phyloP scores from a whole-genome alignment of 345 rosid genomes.

The Citrus mangshanensis region DNA sequence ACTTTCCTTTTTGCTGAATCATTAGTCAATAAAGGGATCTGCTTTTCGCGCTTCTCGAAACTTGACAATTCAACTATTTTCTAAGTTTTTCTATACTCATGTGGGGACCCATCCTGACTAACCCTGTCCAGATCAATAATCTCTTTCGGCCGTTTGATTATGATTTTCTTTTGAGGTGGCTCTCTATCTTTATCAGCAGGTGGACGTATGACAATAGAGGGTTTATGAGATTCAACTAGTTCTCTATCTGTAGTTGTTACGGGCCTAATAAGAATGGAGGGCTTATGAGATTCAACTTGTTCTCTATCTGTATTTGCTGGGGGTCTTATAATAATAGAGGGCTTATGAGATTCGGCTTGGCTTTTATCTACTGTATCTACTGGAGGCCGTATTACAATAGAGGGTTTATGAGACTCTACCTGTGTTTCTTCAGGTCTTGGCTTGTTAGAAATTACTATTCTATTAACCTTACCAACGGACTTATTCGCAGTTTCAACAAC shows the following conservation, averaged over 20 bases:
- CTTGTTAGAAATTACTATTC: slow-evolving; percentile 71
- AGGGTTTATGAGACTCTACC: slow-evolving; percentile 63
- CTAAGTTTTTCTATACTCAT: slow-evolving; percentile 72
- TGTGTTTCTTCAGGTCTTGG: slow-evolving; percentile 54
- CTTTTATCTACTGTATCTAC: slow-evolving; percentile 52
- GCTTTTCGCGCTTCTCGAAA: slow-evolving; percentile 48
- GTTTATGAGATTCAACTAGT: slow-evolving; percentile 63
- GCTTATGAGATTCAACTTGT: slow-evolving; percentile 52
- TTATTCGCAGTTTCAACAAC: slow-evolving; percentile 52
- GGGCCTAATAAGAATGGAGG: slow-evolving; percentile 55
- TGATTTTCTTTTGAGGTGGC: slow-evolving; percentile 67
- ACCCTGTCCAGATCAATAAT: slow-evolving; percentile 59
- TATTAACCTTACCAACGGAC: slow-evolving; percentile 53
- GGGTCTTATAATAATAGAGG: slow-evolving; percentile 54
- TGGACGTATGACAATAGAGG: slow-evolving; percentile 76
- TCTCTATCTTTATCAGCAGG: slow-evolving; percentile 68
- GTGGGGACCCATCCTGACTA: slow-evolving; percentile 70
- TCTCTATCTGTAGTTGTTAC: slow-evolving; percentile 54
- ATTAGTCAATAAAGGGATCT: slow-evolving; percentile 34
- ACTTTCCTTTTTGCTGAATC: slow-evolving; percentile 49
- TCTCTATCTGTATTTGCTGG: slow-evolving; percentile 54
- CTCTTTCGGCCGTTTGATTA: slow-evolving; percentile 75
- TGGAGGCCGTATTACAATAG: slow-evolving; percentile 81
- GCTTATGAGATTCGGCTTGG: slow-evolving; percentile 54
- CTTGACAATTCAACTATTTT: slow-evolving; percentile 76